phyloP scores from a whole-genome alignment of 495 filamentous ascomycete genomes.

The Margaritispora aquatica region DNA sequence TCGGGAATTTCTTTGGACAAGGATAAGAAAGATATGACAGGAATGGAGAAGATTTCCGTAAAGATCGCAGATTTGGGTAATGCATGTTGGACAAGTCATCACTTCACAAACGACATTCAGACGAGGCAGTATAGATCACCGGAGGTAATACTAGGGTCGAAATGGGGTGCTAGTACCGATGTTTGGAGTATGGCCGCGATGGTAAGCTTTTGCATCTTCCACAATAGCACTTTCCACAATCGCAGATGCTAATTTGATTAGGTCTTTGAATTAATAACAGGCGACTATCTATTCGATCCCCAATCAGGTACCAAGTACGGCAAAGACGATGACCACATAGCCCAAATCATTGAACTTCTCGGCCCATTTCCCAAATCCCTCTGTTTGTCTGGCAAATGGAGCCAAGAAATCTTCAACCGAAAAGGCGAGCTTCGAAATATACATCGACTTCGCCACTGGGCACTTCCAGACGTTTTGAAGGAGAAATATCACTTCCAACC shows the following conservation, averaged over 20 bases:
- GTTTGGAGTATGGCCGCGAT: constrained; percentile 99
- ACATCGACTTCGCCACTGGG: constrained; percentile 94
- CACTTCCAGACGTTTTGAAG: constrained; percentile 82
- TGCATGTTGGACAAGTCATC: constrained; percentile 96
- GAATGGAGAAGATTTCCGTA: constrained; percentile 81
- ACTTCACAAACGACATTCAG: constrained; percentile 99
- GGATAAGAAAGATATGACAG: constrained; percentile 46
- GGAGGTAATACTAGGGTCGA: constrained; percentile 92
- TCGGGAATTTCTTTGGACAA: constrained; percentile 94
- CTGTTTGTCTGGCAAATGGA: constrained; percentile 90
- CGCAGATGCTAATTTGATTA: constrained; percentile 31
- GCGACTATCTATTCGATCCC: constrained; percentile 97
- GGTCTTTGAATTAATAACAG: constrained; percentile 97
- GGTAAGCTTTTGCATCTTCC: constrained; percentile 46
- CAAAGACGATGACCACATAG: constrained; percentile 99
- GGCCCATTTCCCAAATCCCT: constrained; percentile 90
- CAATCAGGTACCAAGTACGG: constrained; percentile 99
- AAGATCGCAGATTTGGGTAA: constrained; percentile 99
- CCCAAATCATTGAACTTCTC: constrained; percentile 96
- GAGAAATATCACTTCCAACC: constrained; percentile 95
- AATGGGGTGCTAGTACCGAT: constrained; percentile 98
- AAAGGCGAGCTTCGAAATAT: constrained; percentile 98
- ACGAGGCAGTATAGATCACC: constrained; percentile 96
- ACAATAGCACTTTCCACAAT: not conserved
- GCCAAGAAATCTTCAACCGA: constrained; percentile 97